Evolutionary conservation across 106 monocot species (phyloP).

Genomic region (Apostasia ramifera): DNA sequence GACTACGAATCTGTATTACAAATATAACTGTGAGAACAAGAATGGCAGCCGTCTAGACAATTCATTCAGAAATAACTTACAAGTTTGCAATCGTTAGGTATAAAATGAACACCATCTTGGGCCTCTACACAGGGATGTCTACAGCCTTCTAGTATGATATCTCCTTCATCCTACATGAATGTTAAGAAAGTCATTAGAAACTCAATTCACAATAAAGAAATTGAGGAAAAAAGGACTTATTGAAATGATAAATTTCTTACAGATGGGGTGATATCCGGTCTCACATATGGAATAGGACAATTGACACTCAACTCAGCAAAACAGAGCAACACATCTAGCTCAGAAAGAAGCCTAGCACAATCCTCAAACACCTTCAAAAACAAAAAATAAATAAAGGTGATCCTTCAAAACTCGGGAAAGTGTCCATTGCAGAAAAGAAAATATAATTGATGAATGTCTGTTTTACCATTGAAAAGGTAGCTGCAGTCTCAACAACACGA

Average conservation of each 20-base stretch:
- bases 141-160: constrained; percentile 89
- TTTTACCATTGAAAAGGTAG: constrained; percentile 78
- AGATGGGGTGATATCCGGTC: constrained; percentile 76
- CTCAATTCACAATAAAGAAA: constrained; percentile 1
- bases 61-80: constrained; percentile 38
- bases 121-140: constrained; percentile 99
- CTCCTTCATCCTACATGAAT: constrained; percentile 70
- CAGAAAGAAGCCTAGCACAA: constrained; percentile 63
- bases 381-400: background rate
- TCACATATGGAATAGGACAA: constrained; percentile 80
- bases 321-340: constrained; percentile 87
- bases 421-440: background rate
- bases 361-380: constrained; percentile 68
- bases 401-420: background rate
- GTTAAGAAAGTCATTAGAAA: background rate
- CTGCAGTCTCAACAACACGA: constrained; percentile 66
- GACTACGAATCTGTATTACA: constrained; percentile 55
- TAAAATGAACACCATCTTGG: constrained; percentile 95
- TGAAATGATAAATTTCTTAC: constrained; percentile 28
- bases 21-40: background rate
- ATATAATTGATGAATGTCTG: background rate
- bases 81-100: constrained; percentile 92
- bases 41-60: background rate
- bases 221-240: background rate
- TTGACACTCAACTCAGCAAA: constrained; percentile 85